Base-by-base conservation (phyloP, 139 green algal species). In the Protoeuglena noctilucae region DNA sequence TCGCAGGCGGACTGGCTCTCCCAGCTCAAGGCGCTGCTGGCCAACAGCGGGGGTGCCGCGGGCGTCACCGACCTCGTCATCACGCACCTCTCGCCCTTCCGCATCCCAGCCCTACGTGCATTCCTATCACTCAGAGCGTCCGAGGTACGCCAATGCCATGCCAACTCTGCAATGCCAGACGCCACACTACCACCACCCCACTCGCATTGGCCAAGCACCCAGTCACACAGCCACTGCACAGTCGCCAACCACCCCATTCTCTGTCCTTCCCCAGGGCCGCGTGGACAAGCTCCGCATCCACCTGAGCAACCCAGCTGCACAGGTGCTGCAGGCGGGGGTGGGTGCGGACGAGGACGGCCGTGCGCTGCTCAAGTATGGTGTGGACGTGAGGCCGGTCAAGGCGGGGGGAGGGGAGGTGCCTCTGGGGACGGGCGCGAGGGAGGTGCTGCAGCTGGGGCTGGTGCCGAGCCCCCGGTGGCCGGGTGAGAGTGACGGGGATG, bases 391-490 rank as follows among this genome's bases (percentile, higher is more conserved):
- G 48, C 48, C 48, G 6, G 23, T 31, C 22, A 53, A 53, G 43
- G 25, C 43, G 14, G 43, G 19, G 43, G 19, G 23, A 4, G 19
- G 19, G 6, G 43, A 50, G 18, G 12, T n/a, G 43, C 43, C 25
- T 4, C 43, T 50, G 55, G n/a, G n/a, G n/a, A n/a, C n/a, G n/a
- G n/a, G n/a, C n/a, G n/a, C n/a, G n/a, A n/a, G n/a, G n/a, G n/a
- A 58, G 17, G 28, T 25, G 23, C 54, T 84, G 53, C 48, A 63
- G 45, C 76, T 91, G 39, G 61, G 82, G 16, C 64, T 69, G 1
- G 52, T 67, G 18, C 71, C 84, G 47, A 96, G 85, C 12, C 84
- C 88, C 4, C 72, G 88, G 45, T 96, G 88, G 86, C 88, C 88
- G 2, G n/a, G n/a, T n/a, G n/a, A n/a, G n/a, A n/a, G n/a, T n/a